Evolutionary conservation across 108 stramenopile species (phyloP).

Genomic region (Chaetoceros muelleri): DNA sequence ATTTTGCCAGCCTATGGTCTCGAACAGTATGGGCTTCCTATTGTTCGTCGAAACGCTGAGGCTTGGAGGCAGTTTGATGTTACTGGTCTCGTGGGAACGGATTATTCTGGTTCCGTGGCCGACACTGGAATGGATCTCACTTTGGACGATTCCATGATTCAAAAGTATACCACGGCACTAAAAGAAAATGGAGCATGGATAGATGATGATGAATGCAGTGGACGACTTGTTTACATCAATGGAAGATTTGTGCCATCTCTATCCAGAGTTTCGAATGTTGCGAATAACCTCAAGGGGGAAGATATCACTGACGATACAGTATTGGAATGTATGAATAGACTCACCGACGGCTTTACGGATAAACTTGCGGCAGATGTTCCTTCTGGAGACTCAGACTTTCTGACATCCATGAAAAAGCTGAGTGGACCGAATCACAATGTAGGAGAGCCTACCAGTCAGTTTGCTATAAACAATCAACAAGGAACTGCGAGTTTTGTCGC

Average conservation of each 20-base stretch:
- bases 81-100: conserved; percentile 45
- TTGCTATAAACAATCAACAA: conserved; percentile 84
- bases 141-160: neutral
- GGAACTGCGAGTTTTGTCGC: conserved; percentile 87
- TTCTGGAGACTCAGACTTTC: conserved; percentile 26
- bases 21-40: conserved; percentile 72
- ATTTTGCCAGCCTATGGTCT: conserved; percentile 72
- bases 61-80: conserved; percentile 86
- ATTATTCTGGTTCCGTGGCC: conserved; percentile 44
- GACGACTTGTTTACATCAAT: conserved; percentile 79
- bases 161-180: conserved; percentile 9
- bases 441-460: conserved; percentile 71
- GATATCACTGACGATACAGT: conserved; percentile 25
- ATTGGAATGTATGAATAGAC: conserved; percentile 37
- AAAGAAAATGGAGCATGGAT: conserved; percentile 55
- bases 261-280: conserved; percentile 46
- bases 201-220: conserved; percentile 55
- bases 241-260: conserved; percentile 61
- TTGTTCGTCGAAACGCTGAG: conserved; percentile 68
- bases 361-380: conserved; percentile 67
- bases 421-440: conserved; percentile 71
- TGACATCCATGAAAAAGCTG: conserved; percentile 50
- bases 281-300: conserved; percentile 33
- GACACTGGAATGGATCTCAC: conserved; percentile 19
- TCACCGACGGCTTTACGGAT: conserved; percentile 86